Evolutionary conservation across 228 moss, liverwort and hornwort genomes (phyloP).

Genomic region (Sphagnum magellanicum): DNA sequence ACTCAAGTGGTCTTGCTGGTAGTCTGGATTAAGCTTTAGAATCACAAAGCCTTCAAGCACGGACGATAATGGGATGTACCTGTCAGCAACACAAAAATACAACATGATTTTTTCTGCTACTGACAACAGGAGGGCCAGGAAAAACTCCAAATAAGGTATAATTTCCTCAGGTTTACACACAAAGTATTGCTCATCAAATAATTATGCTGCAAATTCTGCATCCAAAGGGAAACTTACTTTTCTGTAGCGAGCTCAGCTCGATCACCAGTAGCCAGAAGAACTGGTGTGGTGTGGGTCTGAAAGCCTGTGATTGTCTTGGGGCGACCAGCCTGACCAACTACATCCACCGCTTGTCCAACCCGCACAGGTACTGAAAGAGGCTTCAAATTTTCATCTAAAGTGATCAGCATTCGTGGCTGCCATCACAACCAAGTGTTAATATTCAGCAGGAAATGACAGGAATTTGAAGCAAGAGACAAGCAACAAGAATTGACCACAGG

Average conservation of each 20-base stretch:
- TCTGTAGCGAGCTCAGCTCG: conserved; percentile 97
- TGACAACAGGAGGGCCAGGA: too few relatives aligned
- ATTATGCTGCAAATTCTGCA: too few relatives aligned
- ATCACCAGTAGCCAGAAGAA: conserved; percentile 95
- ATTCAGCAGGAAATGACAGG: neutral
- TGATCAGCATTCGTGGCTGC: conserved; percentile 98
- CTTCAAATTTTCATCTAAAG: conserved; percentile 84
- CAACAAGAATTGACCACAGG: too few relatives aligned
- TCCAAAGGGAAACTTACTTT: conserved; percentile 40
- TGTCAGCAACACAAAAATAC: conserved; percentile 13
- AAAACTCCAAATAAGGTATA: too few relatives aligned
- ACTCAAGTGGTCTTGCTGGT: conserved; percentile 96
- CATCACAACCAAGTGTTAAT: conserved; percentile 13
- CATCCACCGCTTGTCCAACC: conserved; percentile 98
- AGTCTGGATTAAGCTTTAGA: conserved; percentile 93
- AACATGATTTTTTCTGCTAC: too few relatives aligned
- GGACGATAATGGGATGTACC: conserved; percentile 89
- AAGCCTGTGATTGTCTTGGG: conserved; percentile 99
- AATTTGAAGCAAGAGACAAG: too few relatives aligned
- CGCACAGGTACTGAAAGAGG: conserved; percentile 93
- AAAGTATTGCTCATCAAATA: too few relatives aligned
- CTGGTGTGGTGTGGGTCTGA: conserved; percentile 96
- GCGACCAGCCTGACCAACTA: conserved; percentile 97
- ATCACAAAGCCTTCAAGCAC: conserved; percentile 98
- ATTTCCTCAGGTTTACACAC: too few relatives aligned